phyloP scores from a whole-genome alignment of 306 rosid species.

The Oemleria cerasiformis region DNA sequence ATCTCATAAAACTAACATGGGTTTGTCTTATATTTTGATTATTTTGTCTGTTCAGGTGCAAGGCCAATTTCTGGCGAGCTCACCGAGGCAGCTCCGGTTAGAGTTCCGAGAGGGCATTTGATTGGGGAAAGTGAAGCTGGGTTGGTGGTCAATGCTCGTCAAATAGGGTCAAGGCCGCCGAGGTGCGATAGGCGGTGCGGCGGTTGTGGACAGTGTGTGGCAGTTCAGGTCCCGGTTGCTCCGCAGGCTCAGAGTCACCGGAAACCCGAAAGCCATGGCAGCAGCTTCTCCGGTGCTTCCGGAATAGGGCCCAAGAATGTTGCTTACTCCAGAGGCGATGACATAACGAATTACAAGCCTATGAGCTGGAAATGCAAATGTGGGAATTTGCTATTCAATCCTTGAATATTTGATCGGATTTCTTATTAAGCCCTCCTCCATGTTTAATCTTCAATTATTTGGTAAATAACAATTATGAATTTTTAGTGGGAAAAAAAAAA shows the following conservation, averaged over 20 bases:
- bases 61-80: constrained; percentile 48
- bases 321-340: constrained; percentile 50
- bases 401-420: constrained; percentile 27
- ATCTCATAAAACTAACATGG: not conserved
- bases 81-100: constrained; percentile 37
- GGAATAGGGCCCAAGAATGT: constrained; percentile 1
- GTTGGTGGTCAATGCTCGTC: constrained; percentile 21
- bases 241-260: constrained; percentile 32
- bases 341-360: constrained; percentile 74
- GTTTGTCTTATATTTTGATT: not conserved
- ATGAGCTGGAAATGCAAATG: constrained; percentile 90
- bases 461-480: not conserved
- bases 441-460: not conserved
- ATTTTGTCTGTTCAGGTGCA: constrained; percentile 30
- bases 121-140: constrained; percentile 21
- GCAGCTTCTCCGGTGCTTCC: constrained; percentile 10
- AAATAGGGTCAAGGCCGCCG: constrained; percentile 78
- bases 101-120: constrained; percentile 13
- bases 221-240: constrained; percentile 67
- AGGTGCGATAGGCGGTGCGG: constrained; percentile 56
- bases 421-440: not conserved
- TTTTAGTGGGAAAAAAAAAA: not conserved
- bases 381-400: constrained; percentile 63
- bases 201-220: constrained; percentile 64
- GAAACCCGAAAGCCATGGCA: not conserved